Conservation (phyloP, 2,329 filamentous ascomycete species). For the Zopfia rhizophila region DNA sequence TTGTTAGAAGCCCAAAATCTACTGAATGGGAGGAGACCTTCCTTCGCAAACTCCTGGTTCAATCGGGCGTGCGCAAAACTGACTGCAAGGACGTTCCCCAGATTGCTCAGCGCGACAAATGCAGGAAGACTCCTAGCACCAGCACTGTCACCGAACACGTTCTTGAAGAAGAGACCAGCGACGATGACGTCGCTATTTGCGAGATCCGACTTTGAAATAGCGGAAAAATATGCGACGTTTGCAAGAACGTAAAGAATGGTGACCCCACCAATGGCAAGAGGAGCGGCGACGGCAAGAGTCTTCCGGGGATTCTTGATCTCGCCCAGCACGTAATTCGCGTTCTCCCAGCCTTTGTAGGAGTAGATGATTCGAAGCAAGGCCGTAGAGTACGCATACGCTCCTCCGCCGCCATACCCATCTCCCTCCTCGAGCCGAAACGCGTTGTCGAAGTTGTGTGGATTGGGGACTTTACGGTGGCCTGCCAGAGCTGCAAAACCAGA, state of each 20-base stretch:
- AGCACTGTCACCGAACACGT: constrained; percentile 68
- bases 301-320: constrained; percentile 67
- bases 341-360: constrained; percentile 72
- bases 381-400: constrained; percentile 61
- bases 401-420: constrained; percentile 46
- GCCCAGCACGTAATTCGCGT: constrained; percentile 70
- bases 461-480: constrained; percentile 47
- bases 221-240: constrained; percentile 73
- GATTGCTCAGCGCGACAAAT: constrained; percentile 69
- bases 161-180: constrained; percentile 69
- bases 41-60: constrained; percentile 75
- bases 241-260: constrained; percentile 71
- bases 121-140: constrained; percentile 55
- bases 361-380: constrained; percentile 69
- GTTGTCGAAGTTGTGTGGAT: constrained; percentile 68
- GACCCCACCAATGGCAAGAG: constrained; percentile 67
- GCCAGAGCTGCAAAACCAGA: constrained; percentile 58
- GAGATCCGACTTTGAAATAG: constrained; percentile 68
- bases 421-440: constrained; percentile 61
- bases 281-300: constrained; percentile 67
- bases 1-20: constrained; percentile 75
- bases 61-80: constrained; percentile 69
- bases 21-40: constrained; percentile 73
- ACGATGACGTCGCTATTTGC: constrained; percentile 69
- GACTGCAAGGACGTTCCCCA: constrained; percentile 71